Base-by-base conservation (phyloP, 1,284 basidiomycete genomes). In the Rhodotorula sp. region DNA sequence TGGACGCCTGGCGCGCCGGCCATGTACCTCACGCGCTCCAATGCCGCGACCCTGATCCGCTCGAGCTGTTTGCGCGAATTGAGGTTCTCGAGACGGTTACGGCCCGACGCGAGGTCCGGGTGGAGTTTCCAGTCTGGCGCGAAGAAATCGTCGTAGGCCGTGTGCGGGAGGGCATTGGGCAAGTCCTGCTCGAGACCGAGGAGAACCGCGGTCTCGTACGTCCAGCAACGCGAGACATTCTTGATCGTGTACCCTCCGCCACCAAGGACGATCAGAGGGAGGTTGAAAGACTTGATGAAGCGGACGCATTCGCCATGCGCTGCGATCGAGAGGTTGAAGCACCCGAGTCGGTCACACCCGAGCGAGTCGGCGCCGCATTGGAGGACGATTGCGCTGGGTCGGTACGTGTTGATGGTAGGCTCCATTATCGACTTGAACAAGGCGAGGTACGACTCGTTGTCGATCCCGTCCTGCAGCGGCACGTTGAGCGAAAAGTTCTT, bases 301-400 rank as follows among this genome's bases (percentile, higher is more conserved):
- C 94, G 89, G 20, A 99, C 94, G 79, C 95, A 98, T 81, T 98
- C 94, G 47, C 95, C 95, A 77, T 99, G 95, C 0, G 94, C 95
- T n/a, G 92, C 90, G 73, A 98, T 98, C n/a, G 91, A 94, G 18
- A 99, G 85, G 78, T 99, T 99, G 86, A 99, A 99, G 2, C 94
- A 94, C 30, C 95, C 95, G 0, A 99, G 83, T 55, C 95, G 84
- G 80, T 99, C 96, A 73, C 92, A 91, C 1, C 95, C 95, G 7
- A 99, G 84, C 15, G 92, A 96, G 79, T 99, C 95, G 3, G 96
- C 96, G 11, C 95, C 96, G 78, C 96, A 99, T 80, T 99, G 95
- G 10, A 99, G 84, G 13, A 99, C 95, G 73, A 99, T 97, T 2
- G 91, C 85, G 0, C 89, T 86, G 0, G 96, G 95, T 22, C 89